Evolutionary conservation across 805 yeast genomes (phyloP).

Genomic region (Ogataea allantospora): DNA sequence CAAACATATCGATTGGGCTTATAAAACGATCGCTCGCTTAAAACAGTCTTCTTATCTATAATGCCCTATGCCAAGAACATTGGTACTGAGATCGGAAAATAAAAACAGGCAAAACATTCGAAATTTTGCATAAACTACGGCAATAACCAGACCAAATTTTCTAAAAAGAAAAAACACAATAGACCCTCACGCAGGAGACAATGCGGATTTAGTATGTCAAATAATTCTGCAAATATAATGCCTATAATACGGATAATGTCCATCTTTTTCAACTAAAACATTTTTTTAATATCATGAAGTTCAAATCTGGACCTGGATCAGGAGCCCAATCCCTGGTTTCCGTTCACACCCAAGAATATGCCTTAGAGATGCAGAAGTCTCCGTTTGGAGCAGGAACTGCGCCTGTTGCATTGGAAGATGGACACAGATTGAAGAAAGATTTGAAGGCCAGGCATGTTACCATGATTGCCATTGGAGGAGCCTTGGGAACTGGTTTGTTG

Average conservation of each 20-base stretch:
- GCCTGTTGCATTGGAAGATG: slow-evolving; percentile 41
- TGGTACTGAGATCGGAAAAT: too few species aligned
- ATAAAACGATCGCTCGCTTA: not conserved
- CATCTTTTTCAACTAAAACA: not conserved
- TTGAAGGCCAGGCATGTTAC: slow-evolving; percentile 51
- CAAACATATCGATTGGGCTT: slow-evolving; percentile 2
- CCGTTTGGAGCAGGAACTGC: slow-evolving; percentile 22
- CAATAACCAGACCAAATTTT: not conserved
- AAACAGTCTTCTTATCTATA: slow-evolving; percentile 4
- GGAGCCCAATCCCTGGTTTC: slow-evolving; percentile 22
- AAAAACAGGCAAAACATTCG: too few species aligned
- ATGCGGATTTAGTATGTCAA: slow-evolving; percentile 3
- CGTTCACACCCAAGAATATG: slow-evolving; percentile 44
- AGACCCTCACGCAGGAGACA: slow-evolving; percentile 2
- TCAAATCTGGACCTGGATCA: slow-evolving; percentile 14
- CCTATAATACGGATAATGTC: not conserved
- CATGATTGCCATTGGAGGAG: slow-evolving; percentile 78
- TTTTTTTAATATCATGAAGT: slow-evolving; percentile 1
- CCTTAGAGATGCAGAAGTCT: slow-evolving; percentile 45
- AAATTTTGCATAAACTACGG: not conserved
- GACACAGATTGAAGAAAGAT: slow-evolving; percentile 44
- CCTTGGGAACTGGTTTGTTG: slow-evolving; percentile 76
- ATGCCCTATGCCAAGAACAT: slow-evolving; percentile 8
- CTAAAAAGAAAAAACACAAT: not conserved
- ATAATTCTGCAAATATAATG: not conserved